Conservation (phyloP, 2,329 filamentous ascomycete species). For the Aspergillus viridinutans region DNA sequence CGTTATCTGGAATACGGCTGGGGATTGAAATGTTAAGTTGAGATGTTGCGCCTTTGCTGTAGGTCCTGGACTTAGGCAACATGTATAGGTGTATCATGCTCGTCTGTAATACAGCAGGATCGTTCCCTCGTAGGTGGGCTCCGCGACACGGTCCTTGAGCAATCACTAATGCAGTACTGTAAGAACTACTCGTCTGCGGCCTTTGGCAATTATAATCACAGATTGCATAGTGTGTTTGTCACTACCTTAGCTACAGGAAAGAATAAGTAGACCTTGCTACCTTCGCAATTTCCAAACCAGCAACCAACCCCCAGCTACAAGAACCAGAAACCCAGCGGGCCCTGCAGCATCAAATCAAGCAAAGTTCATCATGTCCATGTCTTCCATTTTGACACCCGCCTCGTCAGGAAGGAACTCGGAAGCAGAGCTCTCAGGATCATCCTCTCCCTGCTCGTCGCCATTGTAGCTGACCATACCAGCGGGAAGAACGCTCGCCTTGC, state of each 20-base stretch:
- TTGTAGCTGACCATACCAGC: conserved; percentile 18
- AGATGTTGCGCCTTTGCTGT: background rate
- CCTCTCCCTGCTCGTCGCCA: conserved; percentile 1
- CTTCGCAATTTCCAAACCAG: background rate
- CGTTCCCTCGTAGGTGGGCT: background rate
- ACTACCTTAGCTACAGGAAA: background rate
- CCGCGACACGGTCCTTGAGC: background rate
- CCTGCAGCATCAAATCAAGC: background rate
- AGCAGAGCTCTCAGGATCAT: conserved; percentile 14
- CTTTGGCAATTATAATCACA: background rate
- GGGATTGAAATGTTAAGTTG: background rate
- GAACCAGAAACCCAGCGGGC: background rate
- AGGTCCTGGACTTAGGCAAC: background rate
- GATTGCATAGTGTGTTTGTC: background rate
- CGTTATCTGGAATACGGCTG: background rate
- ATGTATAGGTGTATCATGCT: background rate
- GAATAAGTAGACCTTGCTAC: background rate
- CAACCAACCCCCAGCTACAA: background rate
- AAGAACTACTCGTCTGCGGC: no score
- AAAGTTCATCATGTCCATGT: conserved; percentile 1
- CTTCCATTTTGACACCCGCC: background rate
- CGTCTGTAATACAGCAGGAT: background rate
- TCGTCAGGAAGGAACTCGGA: conserved; percentile 19
- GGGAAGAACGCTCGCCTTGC: conserved; percentile 14
- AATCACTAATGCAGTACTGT: background rate